These are phyloP conservation scores for Suillus alpinus DNA, from an alignment of 768 basidiomycete genomes.

Conservation along the genomic window DNA sequence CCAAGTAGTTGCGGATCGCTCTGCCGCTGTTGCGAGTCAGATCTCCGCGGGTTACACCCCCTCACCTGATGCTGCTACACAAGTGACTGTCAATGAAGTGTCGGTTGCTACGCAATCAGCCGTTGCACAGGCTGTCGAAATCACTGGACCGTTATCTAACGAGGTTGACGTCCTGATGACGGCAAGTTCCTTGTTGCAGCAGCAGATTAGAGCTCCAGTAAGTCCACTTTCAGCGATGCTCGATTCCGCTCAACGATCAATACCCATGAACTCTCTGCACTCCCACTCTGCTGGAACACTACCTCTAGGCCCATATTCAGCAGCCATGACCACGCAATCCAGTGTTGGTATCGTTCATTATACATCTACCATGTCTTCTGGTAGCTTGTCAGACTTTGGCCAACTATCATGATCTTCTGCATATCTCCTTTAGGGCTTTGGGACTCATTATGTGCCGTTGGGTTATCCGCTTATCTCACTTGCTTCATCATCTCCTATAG, in stretches of 20 bases:
- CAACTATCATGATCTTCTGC: slow-evolving; percentile 18
- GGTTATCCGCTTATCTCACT: slow-evolving; percentile 18
- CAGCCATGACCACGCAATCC: slow-evolving; percentile 19
- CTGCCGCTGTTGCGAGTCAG: slow-evolving; percentile 39
- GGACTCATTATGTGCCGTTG: slow-evolving; percentile 26
- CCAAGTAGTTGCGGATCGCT: slow-evolving; percentile 52
- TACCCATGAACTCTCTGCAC: slow-evolving; percentile 29
- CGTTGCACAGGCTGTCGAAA: slow-evolving; percentile 79
- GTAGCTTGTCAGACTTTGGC: slow-evolving; percentile 22
- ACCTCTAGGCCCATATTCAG: slow-evolving; percentile 23
- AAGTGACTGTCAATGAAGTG: slow-evolving; percentile 55
- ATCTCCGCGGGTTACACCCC: slow-evolving; percentile 39
- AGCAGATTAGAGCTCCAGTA: slow-evolving; percentile 34
- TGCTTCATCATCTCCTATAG: slow-evolving; percentile 29
- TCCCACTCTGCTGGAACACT: slow-evolving; percentile 35
- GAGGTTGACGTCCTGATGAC: slow-evolving; percentile 82
- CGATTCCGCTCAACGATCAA: slow-evolving; percentile 25
- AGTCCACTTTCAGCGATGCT: slow-evolving; percentile 22
- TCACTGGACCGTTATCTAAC: slow-evolving; percentile 66
- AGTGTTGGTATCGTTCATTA: slow-evolving; percentile 17
- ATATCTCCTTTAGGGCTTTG: slow-evolving; percentile 23
- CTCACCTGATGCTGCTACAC: slow-evolving; percentile 28
- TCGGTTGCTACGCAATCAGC: slow-evolving; percentile 69
- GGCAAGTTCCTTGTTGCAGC: slow-evolving; percentile 52
- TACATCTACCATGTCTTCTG: slow-evolving; percentile 22